Evolutionary conservation across 2,329 filamentous ascomycete genomes (phyloP), one percentile per base, ranked within the genome.

Genomic region (Diaporthe citri): DNA sequence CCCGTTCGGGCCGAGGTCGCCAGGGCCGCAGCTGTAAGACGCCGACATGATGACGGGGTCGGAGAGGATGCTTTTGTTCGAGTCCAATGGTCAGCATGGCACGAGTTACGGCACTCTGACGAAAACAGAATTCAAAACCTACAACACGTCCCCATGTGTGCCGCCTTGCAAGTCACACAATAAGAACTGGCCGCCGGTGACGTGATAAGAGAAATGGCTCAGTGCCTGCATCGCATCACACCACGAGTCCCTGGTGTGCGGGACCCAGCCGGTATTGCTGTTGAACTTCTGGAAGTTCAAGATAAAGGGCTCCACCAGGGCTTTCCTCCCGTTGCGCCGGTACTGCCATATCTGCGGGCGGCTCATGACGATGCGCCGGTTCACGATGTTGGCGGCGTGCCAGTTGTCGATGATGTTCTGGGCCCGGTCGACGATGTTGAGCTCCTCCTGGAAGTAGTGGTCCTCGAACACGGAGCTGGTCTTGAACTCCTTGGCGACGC

Each of bases 101-200:
- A 12, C n/a, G 20, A 36, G 8, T 13, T 2, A 6, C 5, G 34
- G 34, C 10, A 3, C 4, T 4, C 2, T 22, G 28, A 46, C 15
- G 17, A 28, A n/a, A 12, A 12, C 3, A 51, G 13, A 15, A 25
- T 31, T 15, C 1, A 7, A 12, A 7, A 69, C 72, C 25, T 34
- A 73, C 72, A 67, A 73, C 9, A 55, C 80, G 15, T 79, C 48
- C 56, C 77, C 78, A 78, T 86, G 86, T 39, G 83, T 76, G 56
- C 85, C 85, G 39, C 85, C 86, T 75, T 87, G 84, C 2, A 87
- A 79, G 76, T 86, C 85, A 77, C 84, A 87, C 2, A 87, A 78
- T 7, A 87, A 80, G 73, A 82, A 79, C 46, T 81, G 78, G 7
- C 85, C 84, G 31, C 81, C 81, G 0, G 83, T 78, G 55, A 83